Evolutionary conservation across 768 basidiomycete genomes (phyloP).

Genomic region (Leucosporidium creatinivorum): DNA sequence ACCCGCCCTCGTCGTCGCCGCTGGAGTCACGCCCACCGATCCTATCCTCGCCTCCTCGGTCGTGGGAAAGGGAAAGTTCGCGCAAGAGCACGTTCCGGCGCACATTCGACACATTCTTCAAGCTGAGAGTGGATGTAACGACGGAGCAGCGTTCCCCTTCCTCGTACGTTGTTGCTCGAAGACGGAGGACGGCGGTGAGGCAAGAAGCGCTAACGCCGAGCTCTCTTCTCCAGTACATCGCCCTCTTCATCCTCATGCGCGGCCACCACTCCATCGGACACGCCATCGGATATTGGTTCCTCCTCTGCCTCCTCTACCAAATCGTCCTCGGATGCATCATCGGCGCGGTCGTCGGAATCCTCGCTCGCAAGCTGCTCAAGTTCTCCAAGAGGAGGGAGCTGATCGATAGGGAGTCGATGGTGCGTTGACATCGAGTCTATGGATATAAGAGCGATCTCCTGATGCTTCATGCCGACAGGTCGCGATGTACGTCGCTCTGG

Average conservation of each 20-base stretch:
- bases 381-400: conserved; percentile 39
- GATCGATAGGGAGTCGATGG: conserved; percentile 46
- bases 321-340: conserved; percentile 43
- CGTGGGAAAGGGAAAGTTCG: conserved; percentile 82
- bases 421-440: neutral
- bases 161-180: conserved; percentile 48
- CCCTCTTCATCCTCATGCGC: conserved; percentile 78
- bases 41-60: conserved; percentile 89
- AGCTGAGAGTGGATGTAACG: conserved; percentile 89
- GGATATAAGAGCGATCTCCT: neutral
- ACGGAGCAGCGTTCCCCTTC: conserved; percentile 94
- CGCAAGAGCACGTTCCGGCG: conserved; percentile 80
- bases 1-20: conserved; percentile 78
- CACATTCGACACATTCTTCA: conserved; percentile 73
- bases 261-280: conserved; percentile 46
- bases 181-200: neutral
- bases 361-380: conserved; percentile 42
- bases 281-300: conserved; percentile 79
- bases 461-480: conserved; percentile 12
- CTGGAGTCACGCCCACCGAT: conserved; percentile 58
- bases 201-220: neutral
- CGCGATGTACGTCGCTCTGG: conserved; percentile 50
- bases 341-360: conserved; percentile 42
- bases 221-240: conserved; percentile 45
- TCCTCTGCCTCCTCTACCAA: conserved; percentile 40